Evolutionary conservation across 2,329 filamentous ascomycete species (phyloP), one percentile per base, ranked within the genome.

Genomic region (Alternaria sp.): DNA sequence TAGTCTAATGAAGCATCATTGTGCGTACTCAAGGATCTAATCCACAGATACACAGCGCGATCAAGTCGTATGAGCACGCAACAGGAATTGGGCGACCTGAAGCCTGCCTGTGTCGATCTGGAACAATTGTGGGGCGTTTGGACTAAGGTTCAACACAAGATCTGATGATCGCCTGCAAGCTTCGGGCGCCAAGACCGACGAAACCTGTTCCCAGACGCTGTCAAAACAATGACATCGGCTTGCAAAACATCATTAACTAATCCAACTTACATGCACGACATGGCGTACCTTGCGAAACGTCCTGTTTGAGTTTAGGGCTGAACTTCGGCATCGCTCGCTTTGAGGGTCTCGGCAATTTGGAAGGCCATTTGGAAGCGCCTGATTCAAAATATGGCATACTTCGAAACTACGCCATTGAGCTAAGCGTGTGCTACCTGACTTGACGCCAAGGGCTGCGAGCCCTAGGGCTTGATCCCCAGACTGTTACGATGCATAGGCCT

Each of bases 171-270:
- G 61, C 59, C 44, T 44, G 56, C 59, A 75, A 74, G 72, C 70
- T 69, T 74, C 55, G 62, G 21, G 49, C 57, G 74, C 72, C 72
- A 76, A 77, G 75, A 60, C 63, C 36, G 25, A 57, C 72, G 75
- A 78, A 78, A 78, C 76, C 46, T 32, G 55, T 65, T 60, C 67
- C 69, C 72, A 75, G 62, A 78, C 76, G 70, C 69, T 62, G 66
- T 52, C 74, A 72, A 78, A 77, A 78, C 76, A 69, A 60, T 64
- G 60, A 69, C 63, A 62, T 62, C 61, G 62, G 66, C 67, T 68
- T 62, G 61, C 69, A 66, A 76, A 76, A 76, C 75, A 67, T 54
- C 49, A 47, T 52, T 62, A 23, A 57, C 55, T 59, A 66, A 59
- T 68, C 63, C 26, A 11, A 23, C 61, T 51, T 45, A 36, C 36